Evolutionary conservation across 225 moss, liverwort and hornwort genomes (phyloP).

Genomic region (Polytrichum formosum): DNA sequence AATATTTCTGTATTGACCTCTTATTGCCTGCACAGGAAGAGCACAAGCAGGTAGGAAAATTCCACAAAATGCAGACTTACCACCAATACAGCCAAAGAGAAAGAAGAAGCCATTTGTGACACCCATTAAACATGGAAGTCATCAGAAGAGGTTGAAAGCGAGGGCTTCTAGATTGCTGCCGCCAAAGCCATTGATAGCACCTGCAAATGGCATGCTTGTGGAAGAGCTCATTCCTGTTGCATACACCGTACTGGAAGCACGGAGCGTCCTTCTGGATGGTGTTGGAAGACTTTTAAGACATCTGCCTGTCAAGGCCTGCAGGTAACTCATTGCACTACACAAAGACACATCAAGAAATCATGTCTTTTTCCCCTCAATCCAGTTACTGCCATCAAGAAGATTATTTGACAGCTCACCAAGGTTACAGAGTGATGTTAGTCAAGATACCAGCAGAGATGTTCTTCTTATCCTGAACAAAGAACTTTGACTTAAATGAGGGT

Average conservation of each 20-base stretch:
- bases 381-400: not conserved
- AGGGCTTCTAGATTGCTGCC: constrained; percentile 27
- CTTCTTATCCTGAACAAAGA: too few relatives aligned
- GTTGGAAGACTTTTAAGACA: constrained; percentile 61
- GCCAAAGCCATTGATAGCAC: constrained; percentile 35
- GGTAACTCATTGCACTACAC: constrained; percentile 31
- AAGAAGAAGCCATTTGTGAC: constrained; percentile 66
- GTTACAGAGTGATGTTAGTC: too few relatives aligned
- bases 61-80: constrained; percentile 73
- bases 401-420: not conserved
- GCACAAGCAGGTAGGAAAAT: constrained; percentile 20
- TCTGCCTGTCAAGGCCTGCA: constrained; percentile 76
- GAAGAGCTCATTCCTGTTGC: constrained; percentile 64
- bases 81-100: constrained; percentile 36
- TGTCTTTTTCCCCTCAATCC: not conserved
- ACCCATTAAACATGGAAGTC: constrained; percentile 44
- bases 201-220: constrained; percentile 80
- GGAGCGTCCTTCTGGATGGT: constrained; percentile 54
- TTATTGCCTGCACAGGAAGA: constrained; percentile 23
- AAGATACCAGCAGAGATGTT: too few relatives aligned
- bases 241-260: constrained; percentile 58
- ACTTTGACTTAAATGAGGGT: too few relatives aligned
- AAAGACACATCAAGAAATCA: not conserved
- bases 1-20: not conserved
- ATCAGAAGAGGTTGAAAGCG: constrained; percentile 32